Base-by-base conservation (phyloP, 1,284 basidiomycete species). In the Trametes sp. region DNA sequence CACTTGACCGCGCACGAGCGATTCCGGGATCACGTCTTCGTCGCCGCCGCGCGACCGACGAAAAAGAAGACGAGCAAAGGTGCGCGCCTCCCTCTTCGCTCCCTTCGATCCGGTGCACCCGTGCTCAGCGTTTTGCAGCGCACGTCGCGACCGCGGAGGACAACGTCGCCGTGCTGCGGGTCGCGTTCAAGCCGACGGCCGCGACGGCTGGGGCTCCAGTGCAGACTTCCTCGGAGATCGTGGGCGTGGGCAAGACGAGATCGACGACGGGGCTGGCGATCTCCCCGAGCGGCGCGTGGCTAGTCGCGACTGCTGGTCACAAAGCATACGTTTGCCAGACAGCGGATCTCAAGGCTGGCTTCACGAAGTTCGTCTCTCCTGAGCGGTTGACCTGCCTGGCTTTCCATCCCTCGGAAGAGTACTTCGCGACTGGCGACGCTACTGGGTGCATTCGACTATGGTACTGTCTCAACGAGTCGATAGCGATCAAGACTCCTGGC, bases 361-460 rank as follows among this genome's bases (percentile, higher is more conserved):
- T 95, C 74, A 92, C 88, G 54, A 95, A 96, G 77, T 96, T 94
- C 70, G 88, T 95, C 26, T 90, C 90, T 46, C 84, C 89, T 1
- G 89, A 94, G 62, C 79, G 76, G n/a, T 82, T 98, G 65, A 96
- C 93, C 1, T 94, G 93, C 72, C 82, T 98, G 48, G 88, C 93
- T 4, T 93, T 95, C 72, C 95, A 98, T 73, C 97, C 97, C 0
- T 82, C 83, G 42, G 95, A 98, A 69, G 90, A 95, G 61, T 96
- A 93, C 76, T 98, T 99, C 72, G 96, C 95, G 4, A 98, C 97
- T 0, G 97, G 97, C 36, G 96, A 98, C 73, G 82, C 82, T 29
- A 88, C 87, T 63, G 97, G 97, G 68, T 84, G 88, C 68, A 92
- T 99, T 52, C 86, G 94, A 38, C 76, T 98, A 13, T 98, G 96